Evolutionary conservation across 2,329 filamentous ascomycete species (phyloP).

Genomic region (Arthrobotrys megalospora): DNA sequence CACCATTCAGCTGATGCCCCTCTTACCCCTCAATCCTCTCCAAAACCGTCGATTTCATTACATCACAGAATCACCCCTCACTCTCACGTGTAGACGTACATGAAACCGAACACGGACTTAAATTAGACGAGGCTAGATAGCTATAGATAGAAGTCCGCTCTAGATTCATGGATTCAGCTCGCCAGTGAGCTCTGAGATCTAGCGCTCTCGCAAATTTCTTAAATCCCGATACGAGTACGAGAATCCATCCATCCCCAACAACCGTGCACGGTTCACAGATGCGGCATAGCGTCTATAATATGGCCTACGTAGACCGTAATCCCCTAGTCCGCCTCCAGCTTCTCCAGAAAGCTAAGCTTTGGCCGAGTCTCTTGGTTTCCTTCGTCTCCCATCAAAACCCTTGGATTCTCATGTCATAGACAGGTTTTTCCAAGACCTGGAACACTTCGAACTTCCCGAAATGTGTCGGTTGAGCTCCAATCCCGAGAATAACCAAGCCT

Average conservation of each 20-base stretch:
- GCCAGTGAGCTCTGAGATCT: conserved; percentile 27
- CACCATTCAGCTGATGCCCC: conserved; percentile 39
- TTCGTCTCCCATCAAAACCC: conserved; percentile 48
- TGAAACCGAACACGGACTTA: conserved; percentile 1
- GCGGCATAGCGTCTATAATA: conserved; percentile 31
- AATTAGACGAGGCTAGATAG: neutral
- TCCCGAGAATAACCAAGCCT: conserved; percentile 51
- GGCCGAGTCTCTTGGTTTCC: conserved; percentile 55
- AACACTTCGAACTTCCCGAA: conserved; percentile 32
- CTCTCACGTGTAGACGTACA: conserved; percentile 37
- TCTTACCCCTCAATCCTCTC: conserved; percentile 30
- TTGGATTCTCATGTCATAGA: conserved; percentile 29
- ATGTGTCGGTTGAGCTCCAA: conserved; percentile 40
- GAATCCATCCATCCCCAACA: conserved; percentile 7
- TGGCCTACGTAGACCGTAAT: neutral
- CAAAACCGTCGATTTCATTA: conserved; percentile 40
- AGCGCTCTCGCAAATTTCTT: conserved; percentile 27
- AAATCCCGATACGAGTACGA: conserved; percentile 32
- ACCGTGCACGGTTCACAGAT: conserved; percentile 22
- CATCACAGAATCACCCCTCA: conserved; percentile 44
- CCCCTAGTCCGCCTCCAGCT: conserved; percentile 32
- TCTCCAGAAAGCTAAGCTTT: conserved; percentile 57
- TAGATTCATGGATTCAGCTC: conserved; percentile 18
- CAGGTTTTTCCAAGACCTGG: conserved; percentile 30
- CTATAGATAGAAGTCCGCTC: conserved; percentile 3